Percentiles rank a stretch among this genome's conserved stretches.
Evolutionary conservation across 1,139 yeast genomes (phyloP).

Genomic region (Saccharomyces hybrid): DNA sequence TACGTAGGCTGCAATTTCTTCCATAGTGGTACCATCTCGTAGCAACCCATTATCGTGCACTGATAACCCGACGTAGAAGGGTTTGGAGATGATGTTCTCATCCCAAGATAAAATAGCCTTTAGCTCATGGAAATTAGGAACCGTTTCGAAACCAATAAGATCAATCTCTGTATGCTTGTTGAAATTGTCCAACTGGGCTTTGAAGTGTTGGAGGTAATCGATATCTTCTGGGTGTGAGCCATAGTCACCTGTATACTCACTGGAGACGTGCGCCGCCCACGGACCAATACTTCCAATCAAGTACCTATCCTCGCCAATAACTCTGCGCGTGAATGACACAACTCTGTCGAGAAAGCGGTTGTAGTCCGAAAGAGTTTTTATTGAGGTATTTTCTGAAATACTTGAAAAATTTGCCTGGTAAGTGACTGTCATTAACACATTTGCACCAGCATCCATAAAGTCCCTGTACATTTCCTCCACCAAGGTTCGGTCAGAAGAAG

Average conservation of each 20-base stretch:
- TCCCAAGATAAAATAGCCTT: slow-evolving; percentile 26
- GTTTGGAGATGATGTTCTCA: slow-evolving; percentile 18
- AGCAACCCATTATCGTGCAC: slow-evolving; percentile 21
- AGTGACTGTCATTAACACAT: slow-evolving; percentile 52
- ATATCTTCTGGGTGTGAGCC: slow-evolving; percentile 20
- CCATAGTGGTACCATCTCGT: slow-evolving; percentile 27
- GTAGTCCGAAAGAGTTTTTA: slow-evolving; percentile 30
- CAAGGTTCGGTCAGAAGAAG: slow-evolving; percentile 36
- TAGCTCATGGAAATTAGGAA: slow-evolving; percentile 27
- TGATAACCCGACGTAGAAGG: slow-evolving; percentile 26
- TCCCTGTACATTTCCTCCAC: slow-evolving; percentile 44
- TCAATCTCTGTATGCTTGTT: neutral
- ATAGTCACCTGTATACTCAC: slow-evolving; percentile 60
- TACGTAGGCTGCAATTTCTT: slow-evolving; percentile 16
- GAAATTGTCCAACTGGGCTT: slow-evolving; percentile 19
- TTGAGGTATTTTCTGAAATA: slow-evolving; percentile 19
- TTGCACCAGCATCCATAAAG: slow-evolving; percentile 52
- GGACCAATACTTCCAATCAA: slow-evolving; percentile 70
- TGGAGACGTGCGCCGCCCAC: slow-evolving; percentile 60
- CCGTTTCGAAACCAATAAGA: slow-evolving; percentile 10
- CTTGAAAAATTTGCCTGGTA: slow-evolving; percentile 46
- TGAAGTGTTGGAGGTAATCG: slow-evolving; percentile 21
- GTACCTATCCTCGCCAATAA: slow-evolving; percentile 27
- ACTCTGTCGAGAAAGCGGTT: slow-evolving; percentile 22
- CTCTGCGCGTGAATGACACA: slow-evolving; percentile 22